Conservation (phyloP, 257 asterid species). For the Cordia subcordata region DNA sequence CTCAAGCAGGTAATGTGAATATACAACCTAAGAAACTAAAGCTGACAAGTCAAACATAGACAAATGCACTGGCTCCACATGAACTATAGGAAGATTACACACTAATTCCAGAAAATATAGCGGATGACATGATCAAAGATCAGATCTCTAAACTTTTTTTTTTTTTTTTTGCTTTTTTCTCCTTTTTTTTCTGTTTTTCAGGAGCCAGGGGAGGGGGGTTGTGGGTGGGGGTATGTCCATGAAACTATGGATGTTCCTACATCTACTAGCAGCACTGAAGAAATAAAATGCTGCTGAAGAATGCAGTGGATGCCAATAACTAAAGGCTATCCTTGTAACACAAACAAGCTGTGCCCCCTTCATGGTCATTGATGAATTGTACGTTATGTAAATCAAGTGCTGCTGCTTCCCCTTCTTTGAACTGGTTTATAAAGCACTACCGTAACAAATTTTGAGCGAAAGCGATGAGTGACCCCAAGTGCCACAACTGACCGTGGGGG, state of each 20-base stretch:
- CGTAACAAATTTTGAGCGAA: conserved; percentile 76
- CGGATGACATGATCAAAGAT: no score
- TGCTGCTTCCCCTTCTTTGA: conserved; percentile 54
- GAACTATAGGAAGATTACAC: background rate
- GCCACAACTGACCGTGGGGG: conserved; percentile 71
- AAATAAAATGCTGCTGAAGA: conserved; percentile 15
- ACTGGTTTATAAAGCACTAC: conserved; percentile 93
- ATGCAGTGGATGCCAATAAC: background rate
- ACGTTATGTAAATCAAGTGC: conserved; percentile 17
- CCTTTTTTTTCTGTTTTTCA: background rate
- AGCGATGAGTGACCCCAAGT: conserved; percentile 79
- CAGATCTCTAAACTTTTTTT: background rate
- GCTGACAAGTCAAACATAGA: background rate
- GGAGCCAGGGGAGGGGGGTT: no score
- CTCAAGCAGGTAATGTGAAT: background rate
- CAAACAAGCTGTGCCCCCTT: background rate
- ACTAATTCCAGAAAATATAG: no score
- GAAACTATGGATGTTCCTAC: conserved; percentile 3
- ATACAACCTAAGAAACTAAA: background rate
- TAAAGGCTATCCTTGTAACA: background rate
- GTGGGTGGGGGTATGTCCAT: background rate
- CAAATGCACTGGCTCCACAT: background rate
- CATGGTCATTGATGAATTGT: background rate
- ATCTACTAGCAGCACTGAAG: conserved; percentile 18
- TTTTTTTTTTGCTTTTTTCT: background rate